These are phyloP conservation scores for Mycena kentingensis DNA, from an alignment of 768 basidiomycete genomes.

Conservation along the genomic window DNA sequence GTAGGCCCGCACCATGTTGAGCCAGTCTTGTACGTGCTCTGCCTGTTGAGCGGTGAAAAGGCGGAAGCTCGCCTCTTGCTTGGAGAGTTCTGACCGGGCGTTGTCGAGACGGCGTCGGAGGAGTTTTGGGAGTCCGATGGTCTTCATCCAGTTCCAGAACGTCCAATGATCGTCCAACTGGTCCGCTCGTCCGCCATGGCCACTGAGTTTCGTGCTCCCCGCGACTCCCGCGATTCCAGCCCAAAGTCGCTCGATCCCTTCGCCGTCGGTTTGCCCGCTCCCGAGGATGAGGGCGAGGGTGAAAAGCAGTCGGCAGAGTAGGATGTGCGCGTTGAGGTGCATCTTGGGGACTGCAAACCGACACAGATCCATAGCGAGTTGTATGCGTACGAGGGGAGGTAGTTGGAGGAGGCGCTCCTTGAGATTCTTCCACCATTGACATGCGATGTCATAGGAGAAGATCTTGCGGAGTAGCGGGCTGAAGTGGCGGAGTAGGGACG, in stretches of 20 bases:
- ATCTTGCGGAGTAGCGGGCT: conserved; percentile 11
- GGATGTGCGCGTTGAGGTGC: too few relatives aligned
- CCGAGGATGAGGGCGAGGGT: conserved; percentile 26
- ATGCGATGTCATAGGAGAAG: conserved; percentile 34
- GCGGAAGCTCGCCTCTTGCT: background rate
- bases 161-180: conserved; percentile 30
- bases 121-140: conserved; percentile 24
- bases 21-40: background rate
- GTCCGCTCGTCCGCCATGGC: conserved; percentile 30
- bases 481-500: conserved; percentile 25
- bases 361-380: conserved; percentile 11
- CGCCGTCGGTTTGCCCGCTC: conserved; percentile 36
- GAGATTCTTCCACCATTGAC: conserved; percentile 29
- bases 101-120: background rate
- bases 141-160: conserved; percentile 33
- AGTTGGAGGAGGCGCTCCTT: conserved; percentile 14
- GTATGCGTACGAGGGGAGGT: conserved; percentile 14
- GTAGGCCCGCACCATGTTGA: conserved; percentile 1
- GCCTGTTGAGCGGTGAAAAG: background rate
- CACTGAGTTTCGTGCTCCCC: conserved; percentile 37
- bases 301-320: conserved; percentile 23
- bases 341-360: conserved; percentile 30
- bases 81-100: background rate
- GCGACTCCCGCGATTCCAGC: conserved; percentile 26
- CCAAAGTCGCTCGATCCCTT: conserved; percentile 35